Percentiles rank a stretch among this genome's conserved stretches.
These are phyloP conservation scores for Pseudopediastrum boryanum DNA, from an alignment of 139 green algal genomes.

Conservation along the genomic window DNA sequence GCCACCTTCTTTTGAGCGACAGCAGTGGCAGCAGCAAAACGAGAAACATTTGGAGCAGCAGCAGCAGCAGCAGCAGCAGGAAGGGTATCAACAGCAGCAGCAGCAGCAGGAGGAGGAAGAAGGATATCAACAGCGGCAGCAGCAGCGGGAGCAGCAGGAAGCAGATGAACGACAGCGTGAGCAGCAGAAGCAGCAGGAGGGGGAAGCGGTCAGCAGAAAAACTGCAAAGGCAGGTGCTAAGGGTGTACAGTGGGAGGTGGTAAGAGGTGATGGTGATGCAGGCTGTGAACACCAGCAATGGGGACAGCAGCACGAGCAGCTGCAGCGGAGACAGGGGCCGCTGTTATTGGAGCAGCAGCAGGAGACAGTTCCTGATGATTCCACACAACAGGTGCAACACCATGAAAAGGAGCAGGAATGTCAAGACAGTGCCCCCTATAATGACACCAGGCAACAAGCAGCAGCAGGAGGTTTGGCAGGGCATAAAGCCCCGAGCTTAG, in stretches of 20 bases:
- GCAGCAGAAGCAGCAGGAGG: neutral
- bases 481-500: too few relatives aligned
- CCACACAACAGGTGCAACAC: neutral
- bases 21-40: slow-evolving; percentile 7
- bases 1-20: neutral
- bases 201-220: neutral
- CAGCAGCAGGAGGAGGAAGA: neutral
- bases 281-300: neutral
- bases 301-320: neutral
- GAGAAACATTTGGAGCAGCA: slow-evolving; percentile 15
- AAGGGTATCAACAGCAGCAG: neutral
- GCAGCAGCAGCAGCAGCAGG: slow-evolving; percentile 22
- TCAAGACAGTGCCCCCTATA: too few relatives aligned
- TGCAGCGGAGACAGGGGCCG: neutral
- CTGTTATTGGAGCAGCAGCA: neutral
- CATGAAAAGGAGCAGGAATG: too few relatives aligned
- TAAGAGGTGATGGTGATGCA: too few relatives aligned
- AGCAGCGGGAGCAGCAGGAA: neutral
- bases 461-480: neutral
- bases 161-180: neutral
- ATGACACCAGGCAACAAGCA: too few relatives aligned
- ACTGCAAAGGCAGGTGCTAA: too few relatives aligned
- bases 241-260: too few relatives aligned
- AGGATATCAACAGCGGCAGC: neutral
- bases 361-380: neutral